These are phyloP conservation scores for Adansonia digitata DNA, from an alignment of 345 rosid species.

Conservation along the genomic window DNA sequence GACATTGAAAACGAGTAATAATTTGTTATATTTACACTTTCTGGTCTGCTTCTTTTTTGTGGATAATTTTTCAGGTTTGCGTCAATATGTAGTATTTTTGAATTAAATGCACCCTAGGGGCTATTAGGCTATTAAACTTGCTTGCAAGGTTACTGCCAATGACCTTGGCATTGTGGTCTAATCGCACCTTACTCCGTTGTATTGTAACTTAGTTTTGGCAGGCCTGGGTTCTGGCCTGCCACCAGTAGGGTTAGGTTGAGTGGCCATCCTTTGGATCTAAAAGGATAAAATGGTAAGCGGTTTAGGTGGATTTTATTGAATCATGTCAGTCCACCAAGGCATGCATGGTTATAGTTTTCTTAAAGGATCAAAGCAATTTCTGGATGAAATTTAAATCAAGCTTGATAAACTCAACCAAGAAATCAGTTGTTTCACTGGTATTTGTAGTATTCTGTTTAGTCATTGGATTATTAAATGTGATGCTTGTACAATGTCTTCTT, in stretches of 20 bases:
- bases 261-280: neutral
- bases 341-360: neutral
- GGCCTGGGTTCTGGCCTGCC: neutral
- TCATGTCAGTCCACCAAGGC: neutral
- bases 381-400: neutral
- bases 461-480: neutral
- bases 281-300: neutral
- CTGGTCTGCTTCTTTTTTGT: neutral
- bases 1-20: neutral
- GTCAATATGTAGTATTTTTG: neutral
- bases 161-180: neutral
- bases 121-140: neutral
- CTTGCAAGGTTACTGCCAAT: neutral
- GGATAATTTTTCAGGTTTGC: no score
- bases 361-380: neutral
- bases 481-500: conserved; percentile 1
- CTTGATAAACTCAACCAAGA: neutral
- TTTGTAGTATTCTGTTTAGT: neutral
- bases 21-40: neutral
- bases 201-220: neutral
- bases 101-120: neutral
- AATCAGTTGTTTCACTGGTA: neutral
- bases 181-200: neutral
- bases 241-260: neutral
- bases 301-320: neutral